These are phyloP conservation scores for Candida sanyaensis DNA, from an alignment of 1,139 yeast genomes.

Conservation along the genomic window DNA sequence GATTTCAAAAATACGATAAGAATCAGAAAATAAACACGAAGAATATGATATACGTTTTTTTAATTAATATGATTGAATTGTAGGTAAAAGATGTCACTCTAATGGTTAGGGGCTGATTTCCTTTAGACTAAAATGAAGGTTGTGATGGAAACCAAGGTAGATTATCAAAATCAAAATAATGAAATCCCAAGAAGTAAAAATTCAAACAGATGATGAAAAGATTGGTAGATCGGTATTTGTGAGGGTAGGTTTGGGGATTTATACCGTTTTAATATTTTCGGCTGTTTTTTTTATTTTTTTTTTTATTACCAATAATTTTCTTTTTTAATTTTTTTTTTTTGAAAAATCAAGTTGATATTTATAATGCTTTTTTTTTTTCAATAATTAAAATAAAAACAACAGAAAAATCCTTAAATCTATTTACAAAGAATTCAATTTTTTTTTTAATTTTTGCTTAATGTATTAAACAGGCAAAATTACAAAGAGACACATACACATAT, in stretches of 20 bases:
- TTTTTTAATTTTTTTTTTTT: background rate
- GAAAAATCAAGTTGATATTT: constrained; percentile 5
- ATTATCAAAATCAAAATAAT: no score
- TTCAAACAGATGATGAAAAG: background rate
- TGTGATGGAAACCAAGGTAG: no score
- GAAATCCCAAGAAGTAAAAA: no score
- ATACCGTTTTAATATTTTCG: background rate
- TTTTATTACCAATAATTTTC: no score
- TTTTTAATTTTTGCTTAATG: background rate
- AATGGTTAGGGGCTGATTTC: no score
- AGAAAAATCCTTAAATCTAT: background rate
- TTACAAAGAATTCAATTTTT: background rate
- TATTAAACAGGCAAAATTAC: constrained; percentile 1
- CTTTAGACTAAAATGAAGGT: no score
- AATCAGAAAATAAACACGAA: no score
- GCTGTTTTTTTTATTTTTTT: background rate
- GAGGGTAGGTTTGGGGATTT: background rate
- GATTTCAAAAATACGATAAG: no score
- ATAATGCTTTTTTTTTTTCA: background rate
- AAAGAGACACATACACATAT: background rate
- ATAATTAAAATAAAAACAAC: background rate
- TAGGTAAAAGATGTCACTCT: no score
- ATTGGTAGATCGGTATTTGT: background rate
- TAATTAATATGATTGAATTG: no score
- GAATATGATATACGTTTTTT: no score